Percentiles rank a stretch among this genome's conserved stretches.
phyloP scores from a whole-genome alignment of 257 asterid genomes.

The Gentiana macrophylla region DNA sequence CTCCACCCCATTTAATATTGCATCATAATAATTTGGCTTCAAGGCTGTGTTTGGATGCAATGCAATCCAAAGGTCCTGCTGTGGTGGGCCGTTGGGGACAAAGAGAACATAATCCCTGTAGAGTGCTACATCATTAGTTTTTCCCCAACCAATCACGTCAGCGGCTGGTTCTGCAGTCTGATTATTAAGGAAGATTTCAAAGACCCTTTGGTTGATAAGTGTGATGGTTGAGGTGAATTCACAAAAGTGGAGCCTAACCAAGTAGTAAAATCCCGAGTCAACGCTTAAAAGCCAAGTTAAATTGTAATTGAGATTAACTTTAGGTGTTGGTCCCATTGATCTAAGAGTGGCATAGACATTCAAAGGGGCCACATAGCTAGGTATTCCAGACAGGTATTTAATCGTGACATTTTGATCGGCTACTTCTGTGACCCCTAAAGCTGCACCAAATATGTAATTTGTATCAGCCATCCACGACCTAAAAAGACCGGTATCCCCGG shows the following conservation, averaged over 20 bases:
- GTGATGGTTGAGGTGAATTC: conserved; percentile 26
- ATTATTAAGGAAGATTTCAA: conserved; percentile 30
- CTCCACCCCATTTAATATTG: conserved; percentile 79
- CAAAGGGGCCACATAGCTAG: conserved; percentile 33
- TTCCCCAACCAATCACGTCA: conserved; percentile 39
- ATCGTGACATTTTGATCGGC: conserved; percentile 28
- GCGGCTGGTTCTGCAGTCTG: conserved; percentile 31
- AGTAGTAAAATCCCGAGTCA: conserved; percentile 45
- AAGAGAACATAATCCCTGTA: conserved; percentile 53
- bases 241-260: conserved; percentile 54
- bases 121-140: conserved; percentile 37
- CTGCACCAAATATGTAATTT: conserved; percentile 27
- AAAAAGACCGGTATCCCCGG: conserved; percentile 42
- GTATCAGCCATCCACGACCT: conserved; percentile 45
- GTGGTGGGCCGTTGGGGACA: conserved; percentile 47
- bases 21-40: conserved; percentile 42
- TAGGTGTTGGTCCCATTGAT: conserved; percentile 37
- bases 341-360: conserved; percentile 37
- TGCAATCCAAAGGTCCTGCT: conserved; percentile 61
- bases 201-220: conserved; percentile 32
- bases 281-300: conserved; percentile 42
- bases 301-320: conserved; percentile 28
- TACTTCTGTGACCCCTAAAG: conserved; percentile 24
- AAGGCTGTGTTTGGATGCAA: conserved; percentile 36
- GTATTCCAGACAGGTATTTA: conserved; percentile 19